Percentiles rank a stretch among this genome's conserved stretches.
Evolutionary conservation across 2,329 filamentous ascomycete genomes (phyloP).

Genomic region (Pseudogymnoascus pannorum): DNA sequence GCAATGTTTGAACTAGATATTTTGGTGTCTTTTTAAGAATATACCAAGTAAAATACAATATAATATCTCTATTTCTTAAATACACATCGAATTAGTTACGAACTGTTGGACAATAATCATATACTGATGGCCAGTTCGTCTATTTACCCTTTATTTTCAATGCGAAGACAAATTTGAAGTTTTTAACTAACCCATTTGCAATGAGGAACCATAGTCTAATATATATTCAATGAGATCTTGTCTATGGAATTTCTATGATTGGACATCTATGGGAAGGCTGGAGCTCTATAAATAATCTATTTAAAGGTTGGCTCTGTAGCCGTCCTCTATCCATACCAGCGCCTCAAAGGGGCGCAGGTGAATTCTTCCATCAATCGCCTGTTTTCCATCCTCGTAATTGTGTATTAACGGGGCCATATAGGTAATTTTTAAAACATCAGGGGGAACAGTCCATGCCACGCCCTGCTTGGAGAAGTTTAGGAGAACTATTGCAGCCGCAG

Average conservation of each 20-base stretch:
- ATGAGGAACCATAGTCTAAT: not conserved
- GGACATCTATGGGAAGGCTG: not conserved
- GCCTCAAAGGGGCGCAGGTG: not conserved
- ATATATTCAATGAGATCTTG: not conserved
- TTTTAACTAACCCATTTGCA: not conserved
- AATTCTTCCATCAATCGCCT: not conserved
- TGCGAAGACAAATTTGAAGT: not conserved
- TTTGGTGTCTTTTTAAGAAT: not conserved
- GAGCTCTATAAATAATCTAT: not conserved
- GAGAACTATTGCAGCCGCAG: slow-evolving; percentile 25
- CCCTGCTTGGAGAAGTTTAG: slow-evolving; percentile 22
- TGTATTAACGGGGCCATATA: not conserved
- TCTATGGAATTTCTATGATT: not conserved
- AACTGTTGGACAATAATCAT: not conserved
- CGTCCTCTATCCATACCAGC: not conserved
- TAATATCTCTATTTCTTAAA: not conserved
- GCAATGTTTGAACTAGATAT: too few relatives aligned
- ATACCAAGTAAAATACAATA: not conserved
- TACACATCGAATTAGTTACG: not conserved
- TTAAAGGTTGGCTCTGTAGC: slow-evolving; percentile 1
- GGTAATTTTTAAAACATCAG: not conserved
- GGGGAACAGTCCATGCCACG: slow-evolving; percentile 5
- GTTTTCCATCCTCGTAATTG: not conserved
- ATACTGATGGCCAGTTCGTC: not conserved
- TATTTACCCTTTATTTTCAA: not conserved